Base-by-base conservation (phyloP, 2,329 filamentous ascomycete species). In the Lecanicillium sp. region DNA sequence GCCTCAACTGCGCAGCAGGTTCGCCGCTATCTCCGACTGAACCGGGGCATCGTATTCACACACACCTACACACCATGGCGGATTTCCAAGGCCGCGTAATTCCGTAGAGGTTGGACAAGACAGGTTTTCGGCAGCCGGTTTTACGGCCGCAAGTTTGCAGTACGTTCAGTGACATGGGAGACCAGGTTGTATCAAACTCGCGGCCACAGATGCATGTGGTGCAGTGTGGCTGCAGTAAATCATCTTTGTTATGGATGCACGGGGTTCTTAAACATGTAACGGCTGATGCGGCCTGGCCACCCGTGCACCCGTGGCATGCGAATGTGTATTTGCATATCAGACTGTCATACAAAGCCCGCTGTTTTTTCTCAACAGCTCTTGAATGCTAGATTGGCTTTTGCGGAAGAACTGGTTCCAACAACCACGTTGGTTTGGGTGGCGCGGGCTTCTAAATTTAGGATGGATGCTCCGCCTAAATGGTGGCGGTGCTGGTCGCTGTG, bases 391-490 rank as follows among this genome's bases (percentile, higher is more conserved):
- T 29, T 44, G 33, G 41, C 29, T 6, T 41, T 41, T 41, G 26
- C 38, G 21, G 38, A 15, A 19, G 26, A 29, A 7, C 7, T 12
- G 26, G 7, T 7, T 29, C 7, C 7, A 7, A 29, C 26, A 29
- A 12, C 41, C 12, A 23, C 4, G 26, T n/a, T n/a, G n/a, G n/a
- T n/a, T n/a, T n/a, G n/a, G n/a, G 19, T 46, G 27, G 44, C 26
- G 35, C 32, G 44, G 26, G 45, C 45, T 42, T 48, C 46, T 43
- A 48, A 42, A 37, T 48, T 43, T 42, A 46, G 44, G 24, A 37
- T 38, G 23, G n/a, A n/a, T n/a, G 24, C 32, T 48, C 38, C 38
- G 38, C 30, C 23, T 3, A 38, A 48, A 43, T 24, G n/a, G 44
- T 40, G 44, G 44, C 44, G 44, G 44, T 46, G 35, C 44, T 27